These are phyloP conservation scores for Backusella morwellensis DNA, from an alignment of 192 early-diverging fungal genomes.

Conservation along the genomic window DNA sequence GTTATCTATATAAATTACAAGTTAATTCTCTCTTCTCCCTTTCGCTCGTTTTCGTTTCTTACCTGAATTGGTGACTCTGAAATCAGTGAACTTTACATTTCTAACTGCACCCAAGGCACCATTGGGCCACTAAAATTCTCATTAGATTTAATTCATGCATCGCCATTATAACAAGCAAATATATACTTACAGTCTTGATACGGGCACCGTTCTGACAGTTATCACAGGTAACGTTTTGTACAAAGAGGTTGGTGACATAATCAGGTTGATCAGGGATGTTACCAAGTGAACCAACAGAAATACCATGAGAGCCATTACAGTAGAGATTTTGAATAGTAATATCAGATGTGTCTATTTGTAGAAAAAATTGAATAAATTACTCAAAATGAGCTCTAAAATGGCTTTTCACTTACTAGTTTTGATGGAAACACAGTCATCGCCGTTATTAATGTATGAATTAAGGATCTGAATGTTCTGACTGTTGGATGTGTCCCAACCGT, in stretches of 20 bases:
- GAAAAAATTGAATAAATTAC: background rate
- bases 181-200: conserved; percentile 3
- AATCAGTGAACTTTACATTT: conserved; percentile 2
- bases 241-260: background rate
- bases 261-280: background rate
- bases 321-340: background rate
- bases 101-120: background rate
- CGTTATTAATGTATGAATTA: background rate
- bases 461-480: background rate
- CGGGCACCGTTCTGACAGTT: conserved; percentile 10
- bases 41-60: background rate
- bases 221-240: background rate
- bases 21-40: background rate
- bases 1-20: background rate
- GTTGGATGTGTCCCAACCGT: background rate
- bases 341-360: background rate
- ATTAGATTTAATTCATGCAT: background rate
- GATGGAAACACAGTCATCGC: background rate
- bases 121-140: background rate
- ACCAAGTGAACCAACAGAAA: background rate
- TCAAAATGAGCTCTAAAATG: background rate
- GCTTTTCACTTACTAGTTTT: background rate
- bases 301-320: conserved; percentile 3
- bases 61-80: background rate
- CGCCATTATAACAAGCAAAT: background rate